Conservation (phyloP, 1,139 yeast species). For the Candida buenavistaensis region DNA sequence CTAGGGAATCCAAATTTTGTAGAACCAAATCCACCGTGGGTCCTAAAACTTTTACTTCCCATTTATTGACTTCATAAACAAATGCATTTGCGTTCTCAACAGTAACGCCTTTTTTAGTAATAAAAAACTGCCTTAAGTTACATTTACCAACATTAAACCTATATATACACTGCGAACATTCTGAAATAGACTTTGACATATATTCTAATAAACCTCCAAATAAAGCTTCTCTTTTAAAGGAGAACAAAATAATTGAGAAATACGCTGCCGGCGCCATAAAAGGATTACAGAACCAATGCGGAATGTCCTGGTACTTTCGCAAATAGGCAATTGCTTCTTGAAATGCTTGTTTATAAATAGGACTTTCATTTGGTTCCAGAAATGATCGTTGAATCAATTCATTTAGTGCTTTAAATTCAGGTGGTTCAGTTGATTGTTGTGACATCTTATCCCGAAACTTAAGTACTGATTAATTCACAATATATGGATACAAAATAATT, state of each 20-base stretch:
- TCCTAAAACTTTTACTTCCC: too few species aligned
- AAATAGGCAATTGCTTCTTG: constrained; percentile 27
- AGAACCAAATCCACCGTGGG: constrained; percentile 7
- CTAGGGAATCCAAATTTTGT: neutral
- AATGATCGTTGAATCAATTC: constrained; percentile 23
- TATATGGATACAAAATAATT: too few species aligned
- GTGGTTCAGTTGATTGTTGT: constrained; percentile 18
- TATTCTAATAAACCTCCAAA: constrained; percentile 42
- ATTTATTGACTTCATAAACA: too few species aligned
- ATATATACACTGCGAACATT: constrained; percentile 59
- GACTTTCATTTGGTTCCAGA: constrained; percentile 24
- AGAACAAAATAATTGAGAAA: constrained; percentile 58
- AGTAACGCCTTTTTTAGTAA: too few species aligned
- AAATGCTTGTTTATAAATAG: constrained; percentile 27
- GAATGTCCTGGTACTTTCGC: constrained; percentile 18
- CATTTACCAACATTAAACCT: too few species aligned
- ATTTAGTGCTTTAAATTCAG: constrained; percentile 26
- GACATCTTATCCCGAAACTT: too few species aligned
- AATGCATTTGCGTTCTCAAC: too few species aligned
- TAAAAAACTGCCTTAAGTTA: too few species aligned
- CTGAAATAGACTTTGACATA: constrained; percentile 37
- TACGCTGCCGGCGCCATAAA: constrained; percentile 47
- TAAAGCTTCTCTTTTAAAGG: constrained; percentile 51
- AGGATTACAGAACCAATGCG: constrained; percentile 61
- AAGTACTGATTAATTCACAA: too few species aligned